Percentiles rank a stretch among this genome's conserved stretches.
These are phyloP conservation scores for Verticillium klebahnii DNA, from an alignment of 2,329 filamentous ascomycete species.

Conservation along the genomic window DNA sequence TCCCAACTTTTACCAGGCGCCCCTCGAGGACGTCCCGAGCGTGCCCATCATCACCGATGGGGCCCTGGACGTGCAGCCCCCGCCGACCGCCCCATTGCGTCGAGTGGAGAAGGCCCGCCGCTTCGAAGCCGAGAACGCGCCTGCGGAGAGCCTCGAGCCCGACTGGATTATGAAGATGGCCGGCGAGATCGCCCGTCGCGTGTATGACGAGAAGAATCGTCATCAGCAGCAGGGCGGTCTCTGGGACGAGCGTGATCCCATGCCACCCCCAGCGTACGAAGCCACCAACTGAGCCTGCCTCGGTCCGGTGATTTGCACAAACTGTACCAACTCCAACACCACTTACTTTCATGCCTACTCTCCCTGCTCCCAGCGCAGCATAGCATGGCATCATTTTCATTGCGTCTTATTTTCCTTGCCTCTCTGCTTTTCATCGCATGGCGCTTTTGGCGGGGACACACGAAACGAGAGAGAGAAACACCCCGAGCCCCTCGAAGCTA, in stretches of 20 bases:
- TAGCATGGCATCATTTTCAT: constrained; percentile 6
- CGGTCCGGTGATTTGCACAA: constrained; percentile 9
- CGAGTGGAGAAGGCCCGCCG: constrained; percentile 17
- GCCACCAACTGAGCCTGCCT: constrained; percentile 32
- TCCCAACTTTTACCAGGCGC: constrained; percentile 25
- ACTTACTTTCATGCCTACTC: neutral
- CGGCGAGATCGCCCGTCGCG: constrained; percentile 79
- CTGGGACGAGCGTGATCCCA: constrained; percentile 52
- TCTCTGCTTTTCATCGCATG: constrained; percentile 10
- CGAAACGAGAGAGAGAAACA: neutral
- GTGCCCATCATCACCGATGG: constrained; percentile 5
- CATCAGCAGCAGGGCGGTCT: constrained; percentile 32
- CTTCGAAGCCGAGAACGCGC: constrained; percentile 22
- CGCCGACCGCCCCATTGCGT: neutral
- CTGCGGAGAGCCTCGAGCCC: constrained; percentile 54
- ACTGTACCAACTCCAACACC: constrained; percentile 6
- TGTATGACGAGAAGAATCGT: constrained; percentile 77
- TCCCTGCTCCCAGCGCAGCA: neutral
- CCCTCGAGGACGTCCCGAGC: constrained; percentile 8
- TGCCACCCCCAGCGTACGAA: constrained; percentile 60
- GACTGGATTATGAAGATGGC: constrained; percentile 94
- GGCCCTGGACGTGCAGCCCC: constrained; percentile 3
- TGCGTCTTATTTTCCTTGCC: constrained; percentile 5
- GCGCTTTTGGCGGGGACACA: constrained; percentile 5
- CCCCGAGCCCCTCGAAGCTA: neutral